These are phyloP conservation scores for Hypomyces rosellus DNA, from an alignment of 2,329 filamentous ascomycete genomes.

Conservation along the genomic window DNA sequence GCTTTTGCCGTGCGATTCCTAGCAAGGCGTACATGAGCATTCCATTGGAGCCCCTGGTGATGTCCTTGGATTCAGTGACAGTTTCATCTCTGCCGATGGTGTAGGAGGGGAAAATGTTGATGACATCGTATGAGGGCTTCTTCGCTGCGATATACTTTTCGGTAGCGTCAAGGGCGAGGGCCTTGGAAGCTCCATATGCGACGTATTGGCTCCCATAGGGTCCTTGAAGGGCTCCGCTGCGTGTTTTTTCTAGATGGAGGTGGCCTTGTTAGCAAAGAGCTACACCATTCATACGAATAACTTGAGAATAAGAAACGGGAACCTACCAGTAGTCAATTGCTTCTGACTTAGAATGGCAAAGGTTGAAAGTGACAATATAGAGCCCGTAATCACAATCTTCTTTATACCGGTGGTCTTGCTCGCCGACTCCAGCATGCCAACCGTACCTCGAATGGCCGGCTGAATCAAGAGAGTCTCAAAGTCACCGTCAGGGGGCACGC, in stretches of 20 bases:
- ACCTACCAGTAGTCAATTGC: no score
- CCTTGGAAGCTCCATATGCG: constrained; percentile 31
- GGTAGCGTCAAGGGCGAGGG: constrained; percentile 25
- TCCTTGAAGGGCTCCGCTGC: not conserved
- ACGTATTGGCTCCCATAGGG: not conserved
- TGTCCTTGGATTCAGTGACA: constrained; percentile 9
- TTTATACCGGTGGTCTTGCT: constrained; percentile 26
- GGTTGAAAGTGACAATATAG: constrained; percentile 17
- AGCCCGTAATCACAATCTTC: constrained; percentile 37
- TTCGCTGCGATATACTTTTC: constrained; percentile 26
- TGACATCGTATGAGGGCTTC: constrained; percentile 28
- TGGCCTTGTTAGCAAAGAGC: no score
- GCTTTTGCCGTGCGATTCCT: not conserved
- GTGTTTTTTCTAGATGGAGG: not conserved
- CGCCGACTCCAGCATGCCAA: constrained; percentile 27
- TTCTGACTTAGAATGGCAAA: not conserved
- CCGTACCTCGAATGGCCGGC: constrained; percentile 30
- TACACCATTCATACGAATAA: no score
- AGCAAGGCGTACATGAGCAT: not conserved
- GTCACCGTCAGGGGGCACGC: not conserved
- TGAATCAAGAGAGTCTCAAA: constrained; percentile 17
- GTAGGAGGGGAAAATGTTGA: constrained; percentile 30
- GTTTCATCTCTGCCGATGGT: constrained; percentile 29
- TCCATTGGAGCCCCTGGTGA: not conserved
- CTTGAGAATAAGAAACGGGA: no score